phyloP scores from a whole-genome alignment of 2,329 filamentous ascomycete species.

The Sclerotinia nivalis region DNA sequence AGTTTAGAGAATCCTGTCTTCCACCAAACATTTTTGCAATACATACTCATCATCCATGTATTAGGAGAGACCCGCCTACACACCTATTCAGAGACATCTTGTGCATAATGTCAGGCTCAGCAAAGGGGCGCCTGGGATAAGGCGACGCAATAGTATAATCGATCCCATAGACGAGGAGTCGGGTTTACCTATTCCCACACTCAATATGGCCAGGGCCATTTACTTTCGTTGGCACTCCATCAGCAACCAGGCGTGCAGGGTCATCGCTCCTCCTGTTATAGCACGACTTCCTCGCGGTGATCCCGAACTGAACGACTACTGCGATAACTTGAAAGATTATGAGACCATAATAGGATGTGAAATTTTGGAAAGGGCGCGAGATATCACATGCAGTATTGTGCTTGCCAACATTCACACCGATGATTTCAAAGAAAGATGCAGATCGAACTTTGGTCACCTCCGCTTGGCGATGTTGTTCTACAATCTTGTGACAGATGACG shows the following conservation, averaged over 20 bases:
- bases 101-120: neutral
- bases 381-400: slow-evolving; percentile 1
- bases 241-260: fast-evolving
- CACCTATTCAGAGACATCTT: neutral
- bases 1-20: too few species aligned
- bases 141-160: neutral
- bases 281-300: neutral
- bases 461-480: neutral
- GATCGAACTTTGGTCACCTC: neutral
- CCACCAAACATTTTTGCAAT: too few species aligned
- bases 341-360: fast-evolving
- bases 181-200: neutral
- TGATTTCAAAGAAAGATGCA: slow-evolving; percentile 1
- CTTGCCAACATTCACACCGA: slow-evolving; percentile 1
- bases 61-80: neutral
- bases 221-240: neutral
- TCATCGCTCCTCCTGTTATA: neutral
- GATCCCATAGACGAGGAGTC: neutral
- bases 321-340: neutral
- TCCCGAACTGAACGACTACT: neutral
- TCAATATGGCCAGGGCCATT: neutral
- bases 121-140: neutral
- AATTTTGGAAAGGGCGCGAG: neutral
- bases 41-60: too few species aligned
- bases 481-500: slow-evolving; percentile 2